These are phyloP conservation scores for Aspergillus conjunctus DNA, from an alignment of 495 filamentous ascomycete genomes.

Conservation along the genomic window DNA sequence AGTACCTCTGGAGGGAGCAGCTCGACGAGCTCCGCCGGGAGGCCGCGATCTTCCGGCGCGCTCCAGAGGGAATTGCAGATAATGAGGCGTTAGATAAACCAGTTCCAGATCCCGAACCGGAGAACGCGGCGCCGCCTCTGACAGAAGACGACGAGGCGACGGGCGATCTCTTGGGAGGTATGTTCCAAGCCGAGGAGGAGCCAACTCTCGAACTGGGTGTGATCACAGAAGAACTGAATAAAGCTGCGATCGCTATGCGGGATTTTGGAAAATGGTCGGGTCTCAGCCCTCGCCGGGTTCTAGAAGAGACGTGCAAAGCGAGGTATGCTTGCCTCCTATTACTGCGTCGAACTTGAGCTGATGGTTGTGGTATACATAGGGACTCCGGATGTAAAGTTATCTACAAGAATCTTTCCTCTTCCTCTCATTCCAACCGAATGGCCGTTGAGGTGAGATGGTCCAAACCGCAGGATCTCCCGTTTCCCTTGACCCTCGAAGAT, in stretches of 20 bases:
- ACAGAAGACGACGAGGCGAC: slow-evolving; percentile 55
- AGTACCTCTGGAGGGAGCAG: slow-evolving; percentile 69
- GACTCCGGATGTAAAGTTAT: slow-evolving; percentile 66
- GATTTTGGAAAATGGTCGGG: slow-evolving; percentile 84
- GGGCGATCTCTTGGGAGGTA: slow-evolving; percentile 64
- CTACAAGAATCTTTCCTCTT: slow-evolving; percentile 68
- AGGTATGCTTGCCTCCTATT: slow-evolving; percentile 59
- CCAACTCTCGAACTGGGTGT: slow-evolving; percentile 25
- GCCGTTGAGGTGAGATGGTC: slow-evolving; percentile 78
- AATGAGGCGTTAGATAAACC: slow-evolving; percentile 45
- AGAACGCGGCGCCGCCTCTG: slow-evolving; percentile 49
- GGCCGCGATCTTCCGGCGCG: slow-evolving; percentile 41
- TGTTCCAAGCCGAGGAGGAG: slow-evolving; percentile 67
- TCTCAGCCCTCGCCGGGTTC: slow-evolving; percentile 65
- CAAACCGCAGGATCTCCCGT: slow-evolving; percentile 65
- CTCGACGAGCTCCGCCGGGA: slow-evolving; percentile 67
- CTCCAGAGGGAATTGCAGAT: slow-evolving; percentile 25
- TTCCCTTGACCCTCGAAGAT: slow-evolving; percentile 38
- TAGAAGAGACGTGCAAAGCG: slow-evolving; percentile 86
- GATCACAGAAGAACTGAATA: slow-evolving; percentile 29
- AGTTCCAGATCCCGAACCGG: slow-evolving; percentile 53
- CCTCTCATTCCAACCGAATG: slow-evolving; percentile 72
- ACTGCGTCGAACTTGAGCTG: slow-evolving; percentile 3
- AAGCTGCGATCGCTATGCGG: slow-evolving; percentile 56
- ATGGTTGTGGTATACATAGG: slow-evolving; percentile 35